These are phyloP conservation scores for Circinella minor DNA, from an alignment of 371 early-diverging fungal species.

Conservation along the genomic window DNA sequence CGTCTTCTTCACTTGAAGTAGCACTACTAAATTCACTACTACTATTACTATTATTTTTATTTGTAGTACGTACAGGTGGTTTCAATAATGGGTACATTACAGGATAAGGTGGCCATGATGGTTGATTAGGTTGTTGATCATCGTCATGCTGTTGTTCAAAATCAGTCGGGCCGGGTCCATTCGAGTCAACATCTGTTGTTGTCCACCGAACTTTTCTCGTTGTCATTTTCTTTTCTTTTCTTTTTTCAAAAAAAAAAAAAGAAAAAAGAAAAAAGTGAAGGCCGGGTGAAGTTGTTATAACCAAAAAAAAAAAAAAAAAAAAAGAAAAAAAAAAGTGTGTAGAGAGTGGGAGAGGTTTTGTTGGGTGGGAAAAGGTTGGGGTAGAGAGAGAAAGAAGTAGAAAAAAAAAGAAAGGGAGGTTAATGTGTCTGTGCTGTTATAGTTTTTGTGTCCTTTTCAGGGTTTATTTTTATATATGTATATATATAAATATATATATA, in stretches of 20 bases:
- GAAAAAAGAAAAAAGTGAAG: background rate
- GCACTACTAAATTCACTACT: background rate
- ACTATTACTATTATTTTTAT: background rate
- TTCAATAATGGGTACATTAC: slow-evolving; percentile 1
- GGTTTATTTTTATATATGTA: no score
- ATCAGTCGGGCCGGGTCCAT: background rate
- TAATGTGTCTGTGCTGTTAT: no score
- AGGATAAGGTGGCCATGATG: slow-evolving; percentile 1
- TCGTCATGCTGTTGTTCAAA: slow-evolving; percentile 3
- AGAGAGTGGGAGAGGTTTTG: no score
- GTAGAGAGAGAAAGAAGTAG: no score
- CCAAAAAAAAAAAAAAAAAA: no score
- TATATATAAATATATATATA: no score
- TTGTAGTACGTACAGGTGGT: background rate
- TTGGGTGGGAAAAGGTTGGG: no score
- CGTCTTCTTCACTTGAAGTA: background rate
- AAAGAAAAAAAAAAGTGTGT: no score
- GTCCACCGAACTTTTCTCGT: slow-evolving; percentile 8
- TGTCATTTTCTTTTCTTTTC: background rate
- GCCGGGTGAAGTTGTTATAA: background rate
- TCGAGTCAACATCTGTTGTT: background rate
- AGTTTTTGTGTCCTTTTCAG: no score
- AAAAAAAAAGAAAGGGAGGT: no score
- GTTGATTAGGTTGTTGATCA: slow-evolving; percentile 2
- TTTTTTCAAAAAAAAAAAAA: no score